A percentile compares a stretch with the other conserved stretches of the same genome.
Conservation (phyloP, 495 filamentous ascomycete species). For the Penicillium coprophilum region DNA sequence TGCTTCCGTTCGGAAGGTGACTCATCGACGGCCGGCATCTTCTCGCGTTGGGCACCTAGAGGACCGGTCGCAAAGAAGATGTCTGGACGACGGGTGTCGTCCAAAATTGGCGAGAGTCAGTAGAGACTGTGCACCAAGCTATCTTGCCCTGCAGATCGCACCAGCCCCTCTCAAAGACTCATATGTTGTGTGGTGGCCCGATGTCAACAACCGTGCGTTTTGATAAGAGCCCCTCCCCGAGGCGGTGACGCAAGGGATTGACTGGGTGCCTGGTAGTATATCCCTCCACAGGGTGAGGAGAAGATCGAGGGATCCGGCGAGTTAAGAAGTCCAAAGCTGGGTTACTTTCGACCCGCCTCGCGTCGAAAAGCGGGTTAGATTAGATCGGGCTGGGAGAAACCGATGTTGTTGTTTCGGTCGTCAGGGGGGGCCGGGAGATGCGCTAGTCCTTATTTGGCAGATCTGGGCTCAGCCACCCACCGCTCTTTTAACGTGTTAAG, state of each 20-base stretch:
- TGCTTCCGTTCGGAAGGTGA: conserved; percentile 62
- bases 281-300: conserved; percentile 26
- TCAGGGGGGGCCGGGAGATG: conserved; percentile 27
- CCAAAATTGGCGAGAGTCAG: conserved; percentile 14
- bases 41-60: conserved; percentile 37
- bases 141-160: conserved; percentile 10
- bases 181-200: conserved; percentile 22
- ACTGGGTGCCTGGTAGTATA: conserved; percentile 16
- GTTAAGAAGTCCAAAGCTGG: conserved; percentile 9
- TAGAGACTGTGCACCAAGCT: conserved; percentile 8
- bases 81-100: conserved; percentile 23
- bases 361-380: conserved; percentile 31
- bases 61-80: conserved; percentile 26
- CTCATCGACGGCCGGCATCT: conserved; percentile 60
- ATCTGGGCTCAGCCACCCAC: conserved; percentile 7
- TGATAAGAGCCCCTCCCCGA: conserved; percentile 41
- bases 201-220: conserved; percentile 30
- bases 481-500: conserved; percentile 14
- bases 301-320: conserved; percentile 2
- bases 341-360: conserved; percentile 9
- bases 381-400: conserved; percentile 24
- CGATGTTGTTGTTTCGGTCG: conserved; percentile 32
- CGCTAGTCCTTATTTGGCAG: conserved; percentile 24
- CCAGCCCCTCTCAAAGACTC: conserved; percentile 15
- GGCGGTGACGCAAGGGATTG: conserved; percentile 43